Base-by-base conservation (phyloP, 2,329 filamentous ascomycete species). In the Diaporthe sp. region DNA sequence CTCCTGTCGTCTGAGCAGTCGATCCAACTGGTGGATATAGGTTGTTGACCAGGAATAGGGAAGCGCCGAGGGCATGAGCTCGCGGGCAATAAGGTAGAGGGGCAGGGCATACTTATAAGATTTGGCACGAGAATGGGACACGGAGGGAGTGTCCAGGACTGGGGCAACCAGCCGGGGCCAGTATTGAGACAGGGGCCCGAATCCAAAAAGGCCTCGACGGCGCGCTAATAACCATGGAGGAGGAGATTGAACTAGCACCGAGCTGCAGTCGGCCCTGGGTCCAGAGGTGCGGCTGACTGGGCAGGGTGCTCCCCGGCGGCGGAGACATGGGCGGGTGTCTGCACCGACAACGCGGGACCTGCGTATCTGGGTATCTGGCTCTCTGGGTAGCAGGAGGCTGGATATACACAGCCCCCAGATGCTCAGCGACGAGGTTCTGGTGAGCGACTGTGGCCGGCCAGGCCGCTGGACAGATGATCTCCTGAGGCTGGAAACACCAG, bases 141-240 rank as follows among this genome's bases (percentile, higher is more conserved):
- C 62, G 62, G 62, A 68, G 62, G 62, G 62, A 51, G 7, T 28
- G 65, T 42, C 65, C 65, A 68, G 65, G 65, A 68, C 65, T 39
- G 46, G 65, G 62, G 46, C 46, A 28, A 53, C 31, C 46, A 53
- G 46, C 46, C 65, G 34, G 42, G 31, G 39, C 37, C 19, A 49
- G 49, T 57, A 44, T 71, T 42, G 65, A 55, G 73, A 74, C 73
- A 70, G 62, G 73, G 73, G 65, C 10, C 65, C 25, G 67, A 49
- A 57, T 59, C 67, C 70, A 72, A 72, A 46, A 28, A 53, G 73
- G 73, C 61, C 73, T 65, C 73, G 67, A 74, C 31, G 55, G 49
- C 37, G 34, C 57, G 73, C 73, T 70, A 72, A 62, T 44, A 62
- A 62, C 28, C 37, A 37, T 53, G 61, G 59, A 69, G 51, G 59